Conservation (phyloP, 805 yeast genomes). For the Nadsonia fulvescens region DNA sequence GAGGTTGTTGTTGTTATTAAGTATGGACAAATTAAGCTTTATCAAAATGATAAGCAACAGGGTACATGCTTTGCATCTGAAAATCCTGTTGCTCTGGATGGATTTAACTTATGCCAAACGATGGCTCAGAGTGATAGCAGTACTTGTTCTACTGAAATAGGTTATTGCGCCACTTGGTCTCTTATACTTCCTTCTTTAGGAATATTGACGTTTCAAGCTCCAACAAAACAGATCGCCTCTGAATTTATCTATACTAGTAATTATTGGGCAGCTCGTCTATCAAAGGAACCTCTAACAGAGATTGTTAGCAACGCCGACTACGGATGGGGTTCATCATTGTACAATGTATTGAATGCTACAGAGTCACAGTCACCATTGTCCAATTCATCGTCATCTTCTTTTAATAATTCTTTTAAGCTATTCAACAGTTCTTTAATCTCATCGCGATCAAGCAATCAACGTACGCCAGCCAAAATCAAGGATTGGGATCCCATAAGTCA, state of each 20-base stretch:
- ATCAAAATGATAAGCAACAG: conserved; percentile 24
- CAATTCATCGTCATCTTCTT: too few relatives aligned
- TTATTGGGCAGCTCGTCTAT: conserved; percentile 77
- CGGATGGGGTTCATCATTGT: conserved; percentile 39
- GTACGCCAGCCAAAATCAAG: conserved; percentile 15
- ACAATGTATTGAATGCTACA: too few relatives aligned
- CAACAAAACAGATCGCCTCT: conserved; percentile 45
- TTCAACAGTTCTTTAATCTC: not conserved
- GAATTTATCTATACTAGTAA: conserved; percentile 64
- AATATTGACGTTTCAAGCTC: conserved; percentile 42
- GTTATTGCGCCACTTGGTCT: conserved; percentile 31
- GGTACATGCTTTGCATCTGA: conserved; percentile 15
- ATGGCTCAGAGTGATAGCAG: conserved; percentile 22
- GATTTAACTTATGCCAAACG: conserved; percentile 30
- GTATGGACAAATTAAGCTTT: conserved; percentile 44
- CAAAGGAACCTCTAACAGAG: conserved; percentile 60
- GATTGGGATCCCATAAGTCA: conserved; percentile 20
- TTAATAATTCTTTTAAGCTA: too few relatives aligned
- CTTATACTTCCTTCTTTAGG: conserved; percentile 32
- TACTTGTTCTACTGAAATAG: too few relatives aligned
- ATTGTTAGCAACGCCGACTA: conserved; percentile 58
- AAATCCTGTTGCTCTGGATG: conserved; percentile 39
- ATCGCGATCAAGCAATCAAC: not conserved
- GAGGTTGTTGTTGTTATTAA: conserved; percentile 49
- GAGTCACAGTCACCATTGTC: too few relatives aligned